Conservation (phyloP, 805 yeast species). For the Debaryomyces maramus region DNA sequence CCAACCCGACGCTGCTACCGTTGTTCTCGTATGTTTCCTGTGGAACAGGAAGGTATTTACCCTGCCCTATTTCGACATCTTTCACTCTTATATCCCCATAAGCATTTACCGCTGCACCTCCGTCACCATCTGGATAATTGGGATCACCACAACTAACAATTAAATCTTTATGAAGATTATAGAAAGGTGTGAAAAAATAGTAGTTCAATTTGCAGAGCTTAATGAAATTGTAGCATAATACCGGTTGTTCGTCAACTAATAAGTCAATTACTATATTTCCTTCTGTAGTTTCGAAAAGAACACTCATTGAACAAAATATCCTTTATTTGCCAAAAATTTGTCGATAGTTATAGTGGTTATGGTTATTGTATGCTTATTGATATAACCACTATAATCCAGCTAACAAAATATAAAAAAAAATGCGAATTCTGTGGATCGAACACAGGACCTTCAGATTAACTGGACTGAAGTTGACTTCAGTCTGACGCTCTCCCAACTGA, state of each 20-base stretch:
- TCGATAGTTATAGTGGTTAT: background rate
- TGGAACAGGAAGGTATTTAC: constrained; percentile 2
- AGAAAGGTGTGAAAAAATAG: constrained; percentile 53
- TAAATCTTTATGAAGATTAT: constrained; percentile 40
- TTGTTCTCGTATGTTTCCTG: background rate
- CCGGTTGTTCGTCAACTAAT: constrained; percentile 30
- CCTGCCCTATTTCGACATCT: background rate
- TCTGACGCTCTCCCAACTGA: constrained; percentile 36
- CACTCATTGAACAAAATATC: constrained; percentile 33
- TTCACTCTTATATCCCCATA: constrained; percentile 7
- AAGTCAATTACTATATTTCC: constrained; percentile 56
- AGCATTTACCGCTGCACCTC: constrained; percentile 10
- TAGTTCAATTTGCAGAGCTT: constrained; percentile 53
- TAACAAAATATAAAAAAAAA: constrained; percentile 15
- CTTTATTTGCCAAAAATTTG: background rate
- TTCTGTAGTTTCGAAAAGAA: constrained; percentile 34
- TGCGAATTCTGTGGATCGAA: constrained; percentile 82
- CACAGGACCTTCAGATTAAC: constrained; percentile 81
- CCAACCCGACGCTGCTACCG: constrained; percentile 12
- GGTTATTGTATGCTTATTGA: background rate
- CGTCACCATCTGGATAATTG: constrained; percentile 32
- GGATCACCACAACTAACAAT: constrained; percentile 51
- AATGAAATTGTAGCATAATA: constrained; percentile 47
- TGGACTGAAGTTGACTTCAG: constrained; percentile 35
- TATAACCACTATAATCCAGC: background rate